Base-by-base conservation (phyloP, 805 yeast species). In the Cyberlindnera maclurae region DNA sequence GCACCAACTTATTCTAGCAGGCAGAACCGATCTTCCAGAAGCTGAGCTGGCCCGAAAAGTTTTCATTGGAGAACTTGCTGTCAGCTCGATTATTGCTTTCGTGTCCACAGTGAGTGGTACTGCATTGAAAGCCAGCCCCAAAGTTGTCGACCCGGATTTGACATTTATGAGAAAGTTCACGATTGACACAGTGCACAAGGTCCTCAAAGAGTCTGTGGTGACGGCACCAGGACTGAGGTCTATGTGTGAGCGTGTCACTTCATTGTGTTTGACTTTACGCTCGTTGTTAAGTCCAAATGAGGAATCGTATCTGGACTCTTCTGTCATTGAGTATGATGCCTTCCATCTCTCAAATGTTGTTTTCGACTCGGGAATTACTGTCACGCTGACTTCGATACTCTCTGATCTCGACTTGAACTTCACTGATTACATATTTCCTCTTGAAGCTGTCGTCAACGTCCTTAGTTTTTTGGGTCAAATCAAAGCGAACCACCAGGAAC, bases 351-450 rank as follows among this genome's bases (percentile, higher is more conserved):
- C 86, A 1, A 76, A 73, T 40, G 70, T 79, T 12, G 66, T 87
- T 60, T 61, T 83, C 27, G 96, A 88, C 11, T 73, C 79, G 46
- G 78, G 74, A 33, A 64, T 82, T 11, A 77, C 84, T 0, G 47
- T 63, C 4, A 68, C 77, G 10, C 65, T 87, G 8, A 70, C 90
- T 0, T 58, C 68, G 1, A 67, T 82, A 26, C 57, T 88, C 36
- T 70, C 88, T 0, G 76, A 70, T 11, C 50, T 86, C 18, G 96
- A 89, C 57, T 64, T 85, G 40, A 84, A 85, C 50, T 80, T 73
- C 49, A 90, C 94, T 0, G 71, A 71, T 16, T 68, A 85, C 7
- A 74, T 75, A 26, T 67, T 70, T 38, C 70, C 83, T 12, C 63
- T 81, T n/a, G 75, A 76, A 37, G 58, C 71, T 2, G 70, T 78